Evolutionary conservation across 2,329 filamentous ascomycete genomes (phyloP).

Genomic region (Tolypocladium cylindrosporum): DNA sequence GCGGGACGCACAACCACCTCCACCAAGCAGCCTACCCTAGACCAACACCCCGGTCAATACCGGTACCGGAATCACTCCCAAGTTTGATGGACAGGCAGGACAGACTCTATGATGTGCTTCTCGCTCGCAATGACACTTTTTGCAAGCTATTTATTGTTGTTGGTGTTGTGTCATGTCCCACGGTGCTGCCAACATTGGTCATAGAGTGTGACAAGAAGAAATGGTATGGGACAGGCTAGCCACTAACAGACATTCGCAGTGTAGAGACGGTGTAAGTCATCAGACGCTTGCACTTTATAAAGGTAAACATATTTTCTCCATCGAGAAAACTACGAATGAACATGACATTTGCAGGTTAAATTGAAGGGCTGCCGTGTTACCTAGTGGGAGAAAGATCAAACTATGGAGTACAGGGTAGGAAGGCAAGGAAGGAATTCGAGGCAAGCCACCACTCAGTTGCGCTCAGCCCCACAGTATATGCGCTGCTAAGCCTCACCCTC

Average conservation of each 20-base stretch:
- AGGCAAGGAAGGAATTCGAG: neutral
- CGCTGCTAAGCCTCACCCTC: neutral
- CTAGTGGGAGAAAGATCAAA: neutral
- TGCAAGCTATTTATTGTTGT: neutral
- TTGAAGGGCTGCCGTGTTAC: neutral
- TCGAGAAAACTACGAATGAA: neutral
- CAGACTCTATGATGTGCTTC: neutral
- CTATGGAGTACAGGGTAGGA: neutral
- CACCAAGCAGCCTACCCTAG: neutral
- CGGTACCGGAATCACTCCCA: too few species aligned
- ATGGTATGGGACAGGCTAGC: neutral
- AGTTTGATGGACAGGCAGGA: too few species aligned
- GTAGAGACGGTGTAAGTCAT: neutral
- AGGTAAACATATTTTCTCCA: neutral
- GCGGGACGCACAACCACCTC: slow-evolving; percentile 13
- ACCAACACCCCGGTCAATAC: neutral
- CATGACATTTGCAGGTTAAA: too few species aligned
- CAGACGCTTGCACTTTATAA: neutral
- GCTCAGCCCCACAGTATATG: neutral
- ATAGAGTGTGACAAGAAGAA: neutral
- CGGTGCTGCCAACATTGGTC: neutral
- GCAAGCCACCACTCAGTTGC: neutral
- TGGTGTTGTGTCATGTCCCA: neutral
- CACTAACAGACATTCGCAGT: neutral
- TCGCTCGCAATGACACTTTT: neutral